These are phyloP conservation scores for Xylariaceae sp. DNA, from an alignment of 2,329 filamentous ascomycete genomes.

Conservation along the genomic window DNA sequence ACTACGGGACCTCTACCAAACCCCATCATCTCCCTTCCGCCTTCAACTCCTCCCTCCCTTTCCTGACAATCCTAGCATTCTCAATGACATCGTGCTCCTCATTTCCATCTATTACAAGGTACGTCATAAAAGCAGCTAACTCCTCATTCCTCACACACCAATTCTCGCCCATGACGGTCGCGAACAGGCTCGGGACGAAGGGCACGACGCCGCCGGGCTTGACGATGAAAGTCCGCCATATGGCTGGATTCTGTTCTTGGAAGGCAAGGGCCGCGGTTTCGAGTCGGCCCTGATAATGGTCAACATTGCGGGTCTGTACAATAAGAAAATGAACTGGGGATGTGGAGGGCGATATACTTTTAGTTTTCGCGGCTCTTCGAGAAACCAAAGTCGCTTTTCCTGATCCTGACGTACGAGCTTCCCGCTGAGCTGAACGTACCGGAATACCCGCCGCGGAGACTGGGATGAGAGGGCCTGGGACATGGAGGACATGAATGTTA, in stretches of 20 bases:
- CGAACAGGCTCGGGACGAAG: conserved; percentile 7
- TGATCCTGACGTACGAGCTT: conserved; percentile 34
- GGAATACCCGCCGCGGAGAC: conserved; percentile 20
- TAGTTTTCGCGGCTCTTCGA: conserved; percentile 26
- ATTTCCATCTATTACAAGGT: conserved; percentile 20
- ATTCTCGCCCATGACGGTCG: conserved; percentile 18
- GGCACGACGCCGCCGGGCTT: conserved; percentile 21
- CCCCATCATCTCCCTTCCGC: not conserved
- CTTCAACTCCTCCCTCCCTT: conserved; percentile 23
- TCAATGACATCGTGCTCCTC: conserved; percentile 21
- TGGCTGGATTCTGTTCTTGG: conserved; percentile 12
- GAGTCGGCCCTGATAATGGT: conserved; percentile 18
- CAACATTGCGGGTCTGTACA: not conserved
- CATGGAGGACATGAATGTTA: conserved; percentile 24
- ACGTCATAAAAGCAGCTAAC: conserved; percentile 25
- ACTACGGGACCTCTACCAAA: too few relatives aligned
- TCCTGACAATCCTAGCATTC: conserved; percentile 21
- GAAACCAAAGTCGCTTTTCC: conserved; percentile 28
- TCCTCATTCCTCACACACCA: conserved; percentile 23
- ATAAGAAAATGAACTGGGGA: not conserved
- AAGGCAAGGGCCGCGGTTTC: conserved; percentile 24
- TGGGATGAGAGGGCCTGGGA: conserved; percentile 14
- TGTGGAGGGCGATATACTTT: conserved; percentile 17
- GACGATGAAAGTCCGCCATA: conserved; percentile 21
- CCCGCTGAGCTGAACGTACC: conserved; percentile 34